These are phyloP conservation scores for Exophiala sp. DNA, from an alignment of 2,329 filamentous ascomycete genomes.

Conservation along the genomic window DNA sequence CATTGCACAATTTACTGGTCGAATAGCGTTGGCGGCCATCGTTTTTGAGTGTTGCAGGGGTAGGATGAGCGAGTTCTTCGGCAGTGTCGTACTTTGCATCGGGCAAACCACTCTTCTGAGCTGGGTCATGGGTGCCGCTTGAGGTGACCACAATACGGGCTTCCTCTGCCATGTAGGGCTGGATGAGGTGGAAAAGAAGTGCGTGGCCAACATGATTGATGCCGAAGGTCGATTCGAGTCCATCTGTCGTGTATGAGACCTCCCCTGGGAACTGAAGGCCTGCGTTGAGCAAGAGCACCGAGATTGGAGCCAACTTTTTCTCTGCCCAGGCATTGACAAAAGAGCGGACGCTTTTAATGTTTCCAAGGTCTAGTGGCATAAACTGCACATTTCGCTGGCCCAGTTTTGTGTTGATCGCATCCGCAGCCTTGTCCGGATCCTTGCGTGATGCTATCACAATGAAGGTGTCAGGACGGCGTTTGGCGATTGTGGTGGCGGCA, in stretches of 20 bases:
- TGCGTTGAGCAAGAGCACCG: conserved; percentile 48
- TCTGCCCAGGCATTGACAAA: conserved; percentile 40
- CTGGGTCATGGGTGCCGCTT: conserved; percentile 49
- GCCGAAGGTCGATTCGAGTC: conserved; percentile 49
- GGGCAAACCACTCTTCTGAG: conserved; percentile 41
- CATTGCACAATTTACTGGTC: conserved; percentile 47
- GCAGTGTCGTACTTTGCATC: conserved; percentile 44
- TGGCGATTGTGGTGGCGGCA: conserved; percentile 40
- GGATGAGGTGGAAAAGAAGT: conserved; percentile 49
- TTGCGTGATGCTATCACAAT: conserved; percentile 46
- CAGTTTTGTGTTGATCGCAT: conserved; percentile 42
- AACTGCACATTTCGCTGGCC: conserved; percentile 42
- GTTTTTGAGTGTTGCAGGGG: conserved; percentile 27
- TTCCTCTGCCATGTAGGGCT: conserved; percentile 36
- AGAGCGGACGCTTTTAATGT: conserved; percentile 38
- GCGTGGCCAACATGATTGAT: conserved; percentile 52
- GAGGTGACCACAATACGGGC: conserved; percentile 46
- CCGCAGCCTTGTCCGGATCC: conserved; percentile 41
- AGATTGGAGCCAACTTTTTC: conserved; percentile 41
- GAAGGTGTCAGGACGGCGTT: conserved; percentile 38
- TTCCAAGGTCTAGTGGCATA: conserved; percentile 45
- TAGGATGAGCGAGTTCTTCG: conserved; percentile 46
- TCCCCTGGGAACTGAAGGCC: conserved; percentile 43
- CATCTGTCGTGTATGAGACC: conserved; percentile 38
- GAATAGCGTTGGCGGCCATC: conserved; percentile 42